Evolutionary conservation across 2,329 filamentous ascomycete species (phyloP).

Genomic region (Ceratocystis smalleyi): DNA sequence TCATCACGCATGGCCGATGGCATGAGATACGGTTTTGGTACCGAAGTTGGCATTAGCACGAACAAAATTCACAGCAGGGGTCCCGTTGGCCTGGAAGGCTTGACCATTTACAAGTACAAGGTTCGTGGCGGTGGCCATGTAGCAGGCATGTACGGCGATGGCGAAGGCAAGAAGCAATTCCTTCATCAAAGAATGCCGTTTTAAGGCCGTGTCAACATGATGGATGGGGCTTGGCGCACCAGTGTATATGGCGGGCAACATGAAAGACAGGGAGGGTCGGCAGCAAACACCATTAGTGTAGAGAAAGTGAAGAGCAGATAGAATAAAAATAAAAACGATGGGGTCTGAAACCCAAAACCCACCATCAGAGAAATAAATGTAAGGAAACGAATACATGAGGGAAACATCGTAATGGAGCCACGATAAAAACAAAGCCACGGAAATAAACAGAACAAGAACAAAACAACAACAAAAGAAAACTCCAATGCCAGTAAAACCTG

Average conservation of each 20-base stretch:
- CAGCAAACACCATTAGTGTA: not conserved
- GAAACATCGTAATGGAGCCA: not conserved
- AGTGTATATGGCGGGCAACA: too few relatives aligned
- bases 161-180: slow-evolving; percentile 42
- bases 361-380: not conserved
- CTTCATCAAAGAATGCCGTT: slow-evolving; percentile 39
- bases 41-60: slow-evolving; percentile 94
- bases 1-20: slow-evolving; percentile 90
- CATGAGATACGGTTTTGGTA: slow-evolving; percentile 94
- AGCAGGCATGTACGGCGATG: slow-evolving; percentile 58
- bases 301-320: not conserved
- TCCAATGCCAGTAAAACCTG: not conserved
- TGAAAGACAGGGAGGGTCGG: too few relatives aligned
- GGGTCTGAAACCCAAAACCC: not conserved
- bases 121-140: slow-evolving; percentile 69
- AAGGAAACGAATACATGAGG: not conserved
- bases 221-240: not conserved
- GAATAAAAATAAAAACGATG: slow-evolving; percentile 3
- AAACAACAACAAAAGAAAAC: not conserved
- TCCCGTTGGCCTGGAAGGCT: slow-evolving; percentile 80
- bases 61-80: slow-evolving; percentile 96
- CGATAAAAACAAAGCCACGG: not conserved
- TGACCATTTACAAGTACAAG: slow-evolving; percentile 97
- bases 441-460: slow-evolving; percentile 1
- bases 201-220: not conserved